A percentile compares a stretch with the other conserved stretches of the same genome.
These are phyloP conservation scores for Triglochin maritima DNA, from an alignment of 106 monocot species.

Conservation along the genomic window DNA sequence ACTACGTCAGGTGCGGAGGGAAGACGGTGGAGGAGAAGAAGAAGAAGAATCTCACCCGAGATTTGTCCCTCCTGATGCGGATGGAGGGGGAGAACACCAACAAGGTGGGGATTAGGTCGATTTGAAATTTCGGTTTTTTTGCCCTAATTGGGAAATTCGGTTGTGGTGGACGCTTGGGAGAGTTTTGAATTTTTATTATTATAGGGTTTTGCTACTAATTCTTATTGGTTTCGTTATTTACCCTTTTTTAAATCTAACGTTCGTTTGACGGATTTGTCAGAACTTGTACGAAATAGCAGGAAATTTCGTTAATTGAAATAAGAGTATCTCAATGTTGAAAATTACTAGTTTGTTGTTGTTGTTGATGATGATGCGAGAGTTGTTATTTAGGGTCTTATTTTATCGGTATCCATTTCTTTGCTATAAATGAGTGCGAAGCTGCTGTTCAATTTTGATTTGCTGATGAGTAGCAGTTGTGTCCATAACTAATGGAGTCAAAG, in stretches of 20 bases:
- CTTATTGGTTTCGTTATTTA: neutral
- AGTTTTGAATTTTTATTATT: constrained; percentile 5
- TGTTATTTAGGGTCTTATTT: too few species aligned
- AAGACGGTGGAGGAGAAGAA: constrained; percentile 12
- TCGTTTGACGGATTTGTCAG: neutral
- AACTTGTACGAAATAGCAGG: neutral
- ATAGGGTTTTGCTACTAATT: neutral
- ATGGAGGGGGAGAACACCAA: constrained; percentile 1
- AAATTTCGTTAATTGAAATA: too few species aligned
- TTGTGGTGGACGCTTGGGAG: constrained; percentile 26
- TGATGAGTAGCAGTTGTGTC: too few species aligned
- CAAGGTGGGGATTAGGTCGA: constrained; percentile 7
- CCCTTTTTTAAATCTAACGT: neutral
- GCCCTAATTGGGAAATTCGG: too few species aligned
- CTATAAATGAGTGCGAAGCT: too few species aligned
- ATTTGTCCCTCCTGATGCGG: constrained; percentile 2
- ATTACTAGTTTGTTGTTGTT: too few species aligned
- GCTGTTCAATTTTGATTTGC: too few species aligned
- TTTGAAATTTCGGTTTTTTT: too few species aligned
- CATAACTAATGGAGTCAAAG: too few species aligned
- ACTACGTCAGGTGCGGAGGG: constrained; percentile 22
- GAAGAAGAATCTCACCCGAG: constrained; percentile 13
- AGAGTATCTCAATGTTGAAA: too few species aligned
- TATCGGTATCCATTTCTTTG: too few species aligned
- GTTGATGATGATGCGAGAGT: too few species aligned